Percentiles rank a stretch among this genome's conserved stretches.
Conservation (phyloP, 768 basidiomycete genomes). For the Harrya chromipes region DNA sequence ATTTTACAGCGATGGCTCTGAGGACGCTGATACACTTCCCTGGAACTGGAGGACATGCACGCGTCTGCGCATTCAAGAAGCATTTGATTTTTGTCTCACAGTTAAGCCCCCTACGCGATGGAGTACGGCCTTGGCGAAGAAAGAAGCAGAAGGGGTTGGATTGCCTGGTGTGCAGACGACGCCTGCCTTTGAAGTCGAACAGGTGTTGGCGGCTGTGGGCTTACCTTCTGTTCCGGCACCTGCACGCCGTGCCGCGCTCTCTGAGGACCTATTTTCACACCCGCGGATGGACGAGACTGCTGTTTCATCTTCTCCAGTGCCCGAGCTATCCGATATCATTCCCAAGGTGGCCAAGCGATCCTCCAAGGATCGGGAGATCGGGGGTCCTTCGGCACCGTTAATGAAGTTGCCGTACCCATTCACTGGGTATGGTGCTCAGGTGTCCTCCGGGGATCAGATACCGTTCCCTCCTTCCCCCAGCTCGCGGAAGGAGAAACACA, state of each 20-base stretch:
- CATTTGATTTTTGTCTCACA: constrained; percentile 76
- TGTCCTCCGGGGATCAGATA: constrained; percentile 60
- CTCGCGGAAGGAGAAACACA: constrained; percentile 38
- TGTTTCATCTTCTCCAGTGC: constrained; percentile 18
- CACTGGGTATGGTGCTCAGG: constrained; percentile 54
- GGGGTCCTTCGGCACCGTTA: constrained; percentile 41
- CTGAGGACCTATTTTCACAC: constrained; percentile 62
- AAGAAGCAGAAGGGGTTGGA: constrained; percentile 23
- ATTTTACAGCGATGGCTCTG: constrained; percentile 42
- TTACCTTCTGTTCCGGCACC: constrained; percentile 49
- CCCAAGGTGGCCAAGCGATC: constrained; percentile 45
- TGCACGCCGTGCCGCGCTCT: constrained; percentile 55
- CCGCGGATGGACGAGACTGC: constrained; percentile 34
- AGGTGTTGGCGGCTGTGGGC: constrained; percentile 55
- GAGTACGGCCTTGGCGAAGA: constrained; percentile 33
- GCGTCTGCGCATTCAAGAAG: constrained; percentile 67
- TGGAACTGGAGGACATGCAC: constrained; percentile 83
- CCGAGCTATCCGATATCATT: constrained; percentile 39
- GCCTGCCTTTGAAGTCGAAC: constrained; percentile 49
- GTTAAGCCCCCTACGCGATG: constrained; percentile 36
- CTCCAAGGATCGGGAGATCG: constrained; percentile 45
- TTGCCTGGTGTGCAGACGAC: constrained; percentile 29
- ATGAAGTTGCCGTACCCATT: constrained; percentile 71
- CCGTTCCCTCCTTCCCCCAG: constrained; percentile 72
- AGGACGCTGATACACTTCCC: constrained; percentile 50